These are phyloP conservation scores for Coemansia sp. DNA, from an alignment of 192 early-diverging fungal genomes.

Conservation along the genomic window DNA sequence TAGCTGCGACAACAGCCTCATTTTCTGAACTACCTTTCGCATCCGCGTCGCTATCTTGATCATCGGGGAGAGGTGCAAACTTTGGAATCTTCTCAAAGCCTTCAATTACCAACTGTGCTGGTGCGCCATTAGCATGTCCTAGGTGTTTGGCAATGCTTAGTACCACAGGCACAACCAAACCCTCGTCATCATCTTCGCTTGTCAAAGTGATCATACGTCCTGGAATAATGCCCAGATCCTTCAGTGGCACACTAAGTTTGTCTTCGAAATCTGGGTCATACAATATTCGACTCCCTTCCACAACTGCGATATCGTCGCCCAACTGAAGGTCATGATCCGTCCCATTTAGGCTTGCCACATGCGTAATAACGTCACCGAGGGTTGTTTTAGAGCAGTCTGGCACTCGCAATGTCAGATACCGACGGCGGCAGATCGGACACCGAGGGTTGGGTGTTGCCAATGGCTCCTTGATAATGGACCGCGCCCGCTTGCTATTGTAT, in stretches of 20 bases:
- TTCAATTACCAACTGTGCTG: constrained; percentile 16
- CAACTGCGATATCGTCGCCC: constrained; percentile 69
- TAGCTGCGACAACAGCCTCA: not conserved
- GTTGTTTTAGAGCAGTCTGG: constrained; percentile 62
- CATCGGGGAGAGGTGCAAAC: constrained; percentile 32
- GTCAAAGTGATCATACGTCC: constrained; percentile 37
- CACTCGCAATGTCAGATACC: constrained; percentile 59
- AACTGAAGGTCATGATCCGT: constrained; percentile 55
- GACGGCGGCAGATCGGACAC: constrained; percentile 75
- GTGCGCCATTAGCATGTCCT: not conserved
- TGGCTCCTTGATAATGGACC: constrained; percentile 64
- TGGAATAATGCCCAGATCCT: constrained; percentile 57
- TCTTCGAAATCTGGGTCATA: constrained; percentile 93
- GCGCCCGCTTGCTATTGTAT: constrained; percentile 59
- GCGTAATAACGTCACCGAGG: constrained; percentile 65
- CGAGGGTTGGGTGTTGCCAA: constrained; percentile 65
- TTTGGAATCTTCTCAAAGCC: constrained; percentile 30
- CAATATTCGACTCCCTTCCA: constrained; percentile 72
- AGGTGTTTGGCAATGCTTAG: constrained; percentile 23
- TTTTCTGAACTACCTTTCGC: not conserved
- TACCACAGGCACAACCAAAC: constrained; percentile 25
- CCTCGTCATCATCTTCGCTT: constrained; percentile 27
- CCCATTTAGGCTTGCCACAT: constrained; percentile 39
- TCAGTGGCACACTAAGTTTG: constrained; percentile 60
- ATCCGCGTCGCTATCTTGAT: not conserved